Evolutionary conservation across 495 filamentous ascomycete species (phyloP).

Genomic region (Thermothielavioides terrestris): DNA sequence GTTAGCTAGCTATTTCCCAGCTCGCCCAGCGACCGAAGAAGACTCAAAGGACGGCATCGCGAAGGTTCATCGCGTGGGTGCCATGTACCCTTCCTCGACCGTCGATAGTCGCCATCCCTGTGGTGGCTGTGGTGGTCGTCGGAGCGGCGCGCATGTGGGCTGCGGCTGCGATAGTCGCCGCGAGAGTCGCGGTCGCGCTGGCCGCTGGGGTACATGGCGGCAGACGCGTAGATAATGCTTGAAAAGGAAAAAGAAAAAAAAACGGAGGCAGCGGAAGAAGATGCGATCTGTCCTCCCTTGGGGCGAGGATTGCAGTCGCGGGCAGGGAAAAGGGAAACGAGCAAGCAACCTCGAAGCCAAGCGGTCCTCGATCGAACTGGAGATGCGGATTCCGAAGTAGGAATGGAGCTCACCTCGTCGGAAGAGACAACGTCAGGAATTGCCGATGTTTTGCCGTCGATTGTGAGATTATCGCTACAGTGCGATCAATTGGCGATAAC

Average conservation of each 20-base stretch:
- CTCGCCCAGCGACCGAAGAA: constrained; percentile 7
- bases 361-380: neutral
- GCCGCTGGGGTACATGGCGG: constrained; percentile 19
- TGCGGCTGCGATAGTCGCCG: constrained; percentile 9
- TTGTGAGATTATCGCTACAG: neutral
- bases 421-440: neutral
- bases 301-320: neutral
- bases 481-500: neutral
- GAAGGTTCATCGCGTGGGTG: constrained; percentile 22
- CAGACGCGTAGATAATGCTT: too few species aligned
- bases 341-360: constrained; percentile 1
- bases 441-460: constrained; percentile 3
- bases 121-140: too few species aligned
- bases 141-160: constrained; percentile 14
- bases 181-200: constrained; percentile 14
- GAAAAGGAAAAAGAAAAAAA: constrained; percentile 9
- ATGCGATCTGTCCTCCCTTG: neutral
- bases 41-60: constrained; percentile 8
- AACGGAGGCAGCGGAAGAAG: neutral
- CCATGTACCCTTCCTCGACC: constrained; percentile 41
- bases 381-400: neutral
- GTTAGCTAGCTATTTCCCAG: constrained; percentile 28
- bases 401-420: constrained; percentile 1
- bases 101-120: constrained; percentile 26
- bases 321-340: neutral